A percentile compares a stretch with the other conserved stretches of the same genome.
Evolutionary conservation across 768 basidiomycete genomes (phyloP).

Genomic region (Russula vinacea): DNA sequence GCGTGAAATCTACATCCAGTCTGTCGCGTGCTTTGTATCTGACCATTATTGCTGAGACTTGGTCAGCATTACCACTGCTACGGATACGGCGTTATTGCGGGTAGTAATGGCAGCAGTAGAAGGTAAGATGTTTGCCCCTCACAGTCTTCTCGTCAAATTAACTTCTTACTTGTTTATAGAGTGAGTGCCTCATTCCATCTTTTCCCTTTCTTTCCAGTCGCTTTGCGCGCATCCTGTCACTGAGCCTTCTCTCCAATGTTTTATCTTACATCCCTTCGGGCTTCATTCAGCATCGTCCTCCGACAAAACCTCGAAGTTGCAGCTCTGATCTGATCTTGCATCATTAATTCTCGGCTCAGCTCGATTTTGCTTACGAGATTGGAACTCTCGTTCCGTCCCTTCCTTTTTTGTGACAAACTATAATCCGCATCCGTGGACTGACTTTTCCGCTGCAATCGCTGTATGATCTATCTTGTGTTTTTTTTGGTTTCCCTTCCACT

Average conservation of each 20-base stretch:
- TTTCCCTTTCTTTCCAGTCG: conserved; percentile 34
- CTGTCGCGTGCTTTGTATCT: conserved; percentile 38
- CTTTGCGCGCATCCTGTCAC: conserved; percentile 30
- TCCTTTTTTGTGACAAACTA: conserved; percentile 20
- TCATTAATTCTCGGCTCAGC: conserved; percentile 9
- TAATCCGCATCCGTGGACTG: conserved; percentile 16
- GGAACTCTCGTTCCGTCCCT: conserved; percentile 11
- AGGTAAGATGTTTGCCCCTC: conserved; percentile 52
- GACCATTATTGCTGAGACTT: conserved; percentile 26
- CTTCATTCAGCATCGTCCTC: conserved; percentile 63
- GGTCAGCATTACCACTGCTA: conserved; percentile 79
- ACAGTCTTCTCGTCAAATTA: conserved; percentile 18
- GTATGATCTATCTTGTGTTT: conserved; percentile 23
- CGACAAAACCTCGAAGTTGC: conserved; percentile 63
- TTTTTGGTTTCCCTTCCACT: conserved; percentile 6
- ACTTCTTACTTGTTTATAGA: conserved; percentile 42
- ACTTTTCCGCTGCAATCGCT: conserved; percentile 15
- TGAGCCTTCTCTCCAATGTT: conserved; percentile 37
- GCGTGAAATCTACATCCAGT: conserved; percentile 94
- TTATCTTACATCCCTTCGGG: conserved; percentile 32
- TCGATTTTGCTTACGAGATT: conserved; percentile 22
- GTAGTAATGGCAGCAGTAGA: conserved; percentile 96
- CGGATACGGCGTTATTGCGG: conserved; percentile 81
- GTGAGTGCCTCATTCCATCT: conserved; percentile 51
- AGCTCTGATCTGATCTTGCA: conserved; percentile 53